Conservation (phyloP, 2,329 filamentous ascomycete genomes). For the Colletotrichum truncatum region DNA sequence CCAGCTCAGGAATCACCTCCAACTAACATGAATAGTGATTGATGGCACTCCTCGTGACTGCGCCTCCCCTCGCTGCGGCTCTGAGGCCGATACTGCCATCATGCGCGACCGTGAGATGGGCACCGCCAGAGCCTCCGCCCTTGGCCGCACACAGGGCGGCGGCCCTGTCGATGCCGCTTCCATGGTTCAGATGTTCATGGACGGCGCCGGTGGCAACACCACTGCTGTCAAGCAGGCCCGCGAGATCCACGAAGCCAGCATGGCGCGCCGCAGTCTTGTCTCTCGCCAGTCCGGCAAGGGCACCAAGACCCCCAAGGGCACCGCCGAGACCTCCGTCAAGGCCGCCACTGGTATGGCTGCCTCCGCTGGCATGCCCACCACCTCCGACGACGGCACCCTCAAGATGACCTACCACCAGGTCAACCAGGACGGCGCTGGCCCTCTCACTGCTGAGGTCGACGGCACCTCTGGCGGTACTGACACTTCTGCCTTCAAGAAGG, state of each 20-base stretch:
- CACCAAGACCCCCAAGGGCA: slow-evolving; percentile 33
- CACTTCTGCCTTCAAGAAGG: slow-evolving; percentile 65
- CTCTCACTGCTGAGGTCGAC: slow-evolving; percentile 67
- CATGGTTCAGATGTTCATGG: slow-evolving; percentile 70
- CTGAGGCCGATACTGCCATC: slow-evolving; percentile 74
- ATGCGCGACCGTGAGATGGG: slow-evolving; percentile 69
- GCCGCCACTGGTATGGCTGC: slow-evolving; percentile 64
- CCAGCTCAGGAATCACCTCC: background rate
- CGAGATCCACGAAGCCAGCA: slow-evolving; percentile 51
- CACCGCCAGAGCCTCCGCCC: slow-evolving; percentile 59
- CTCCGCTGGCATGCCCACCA: slow-evolving; percentile 74
- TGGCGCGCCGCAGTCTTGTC: slow-evolving; percentile 36
- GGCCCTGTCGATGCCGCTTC: slow-evolving; percentile 65
- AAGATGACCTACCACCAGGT: slow-evolving; percentile 74
- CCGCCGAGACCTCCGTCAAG: slow-evolving; percentile 61
- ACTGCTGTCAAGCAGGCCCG: slow-evolving; percentile 49
- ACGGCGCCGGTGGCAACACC: slow-evolving; percentile 44
- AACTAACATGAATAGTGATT: slow-evolving; percentile 51
- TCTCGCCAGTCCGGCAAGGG: slow-evolving; percentile 29
- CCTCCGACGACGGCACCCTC: slow-evolving; percentile 73
- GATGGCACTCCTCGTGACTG: slow-evolving; percentile 76
- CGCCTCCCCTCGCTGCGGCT: slow-evolving; percentile 66
- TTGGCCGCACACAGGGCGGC: slow-evolving; percentile 70
- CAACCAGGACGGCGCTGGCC: slow-evolving; percentile 76
- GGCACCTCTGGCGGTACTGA: slow-evolving; percentile 71